Evolutionary conservation across 164 flowering plant species (phyloP).

Genomic region (Sextonia rubra): DNA sequence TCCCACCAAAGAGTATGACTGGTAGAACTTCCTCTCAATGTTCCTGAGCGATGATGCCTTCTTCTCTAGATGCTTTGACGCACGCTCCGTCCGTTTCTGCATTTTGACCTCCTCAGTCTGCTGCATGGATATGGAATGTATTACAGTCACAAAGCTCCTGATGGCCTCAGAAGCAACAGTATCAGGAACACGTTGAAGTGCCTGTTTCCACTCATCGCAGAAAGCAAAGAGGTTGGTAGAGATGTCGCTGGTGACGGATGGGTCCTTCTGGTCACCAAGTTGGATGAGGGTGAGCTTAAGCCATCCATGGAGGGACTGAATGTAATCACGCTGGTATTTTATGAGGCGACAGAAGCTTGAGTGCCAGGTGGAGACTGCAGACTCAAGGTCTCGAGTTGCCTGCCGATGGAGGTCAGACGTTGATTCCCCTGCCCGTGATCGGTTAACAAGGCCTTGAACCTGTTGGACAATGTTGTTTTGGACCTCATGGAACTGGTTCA

Average conservation of each 20-base stretch:
- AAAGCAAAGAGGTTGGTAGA: constrained; percentile 37
- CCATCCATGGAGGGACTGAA: constrained; percentile 84
- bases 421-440: constrained; percentile 52
- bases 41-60: constrained; percentile 63
- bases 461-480: constrained; percentile 89
- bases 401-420: constrained; percentile 88
- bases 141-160: constrained; percentile 83
- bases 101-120: constrained; percentile 82
- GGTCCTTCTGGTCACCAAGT: constrained; percentile 37
- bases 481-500: constrained; percentile 81
- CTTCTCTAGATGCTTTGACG: constrained; percentile 81
- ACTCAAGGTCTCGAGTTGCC: constrained; percentile 86
- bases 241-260: constrained; percentile 22
- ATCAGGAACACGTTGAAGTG: constrained; percentile 88
- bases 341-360: constrained; percentile 78
- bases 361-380: constrained; percentile 89
- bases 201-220: constrained; percentile 92
- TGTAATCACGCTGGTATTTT: constrained; percentile 73
- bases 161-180: constrained; percentile 95
- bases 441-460: constrained; percentile 82
- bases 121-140: constrained; percentile 63
- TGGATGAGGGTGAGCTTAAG: constrained; percentile 64
- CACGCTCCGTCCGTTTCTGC: constrained; percentile 61
- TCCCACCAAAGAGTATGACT: constrained; percentile 88
- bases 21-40: constrained; percentile 82